phyloP scores from a whole-genome alignment of 1,284 basidiomycete genomes.

The Microbotryomycetes sp. region DNA sequence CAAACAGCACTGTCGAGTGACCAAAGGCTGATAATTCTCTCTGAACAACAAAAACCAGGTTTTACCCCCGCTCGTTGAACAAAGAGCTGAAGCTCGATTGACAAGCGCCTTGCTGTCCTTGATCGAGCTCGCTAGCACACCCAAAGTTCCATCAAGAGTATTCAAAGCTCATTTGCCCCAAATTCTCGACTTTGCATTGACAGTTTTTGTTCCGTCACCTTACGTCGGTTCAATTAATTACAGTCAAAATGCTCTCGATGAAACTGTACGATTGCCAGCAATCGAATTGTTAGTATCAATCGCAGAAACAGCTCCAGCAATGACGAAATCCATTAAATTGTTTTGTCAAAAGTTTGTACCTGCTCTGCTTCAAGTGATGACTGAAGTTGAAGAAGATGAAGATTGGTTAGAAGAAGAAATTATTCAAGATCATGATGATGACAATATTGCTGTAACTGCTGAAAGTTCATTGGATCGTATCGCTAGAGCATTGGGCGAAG shows the following conservation, averaged over 20 bases:
- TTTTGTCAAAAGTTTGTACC: conserved; percentile 3
- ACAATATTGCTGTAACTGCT: conserved; percentile 7
- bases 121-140: conserved; percentile 11
- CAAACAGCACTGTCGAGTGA: no score
- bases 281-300: conserved; percentile 8
- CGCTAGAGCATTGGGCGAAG: conserved; percentile 5
- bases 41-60: no score
- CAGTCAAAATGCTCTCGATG: not conserved
- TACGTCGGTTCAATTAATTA: not conserved
- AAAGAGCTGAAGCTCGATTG: conserved; percentile 2
- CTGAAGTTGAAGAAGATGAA: conserved; percentile 5
- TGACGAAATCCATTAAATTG: not conserved
- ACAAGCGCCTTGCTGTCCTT: conserved; percentile 1
- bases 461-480: conserved; percentile 6
- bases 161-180: conserved; percentile 8
- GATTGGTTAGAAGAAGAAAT: conserved; percentile 5
- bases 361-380: conserved; percentile 5
- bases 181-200: conserved; percentile 1
- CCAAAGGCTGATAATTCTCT: no score
- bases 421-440: conserved; percentile 8
- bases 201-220: conserved; percentile 4
- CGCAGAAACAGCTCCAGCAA: conserved; percentile 9
- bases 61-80: conserved; percentile 5
- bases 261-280: conserved; percentile 2
- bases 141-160: conserved; percentile 8